These are phyloP conservation scores for Pharus latifolius DNA, from an alignment of 176 grass and related monocot genomes.

Conservation along the genomic window DNA sequence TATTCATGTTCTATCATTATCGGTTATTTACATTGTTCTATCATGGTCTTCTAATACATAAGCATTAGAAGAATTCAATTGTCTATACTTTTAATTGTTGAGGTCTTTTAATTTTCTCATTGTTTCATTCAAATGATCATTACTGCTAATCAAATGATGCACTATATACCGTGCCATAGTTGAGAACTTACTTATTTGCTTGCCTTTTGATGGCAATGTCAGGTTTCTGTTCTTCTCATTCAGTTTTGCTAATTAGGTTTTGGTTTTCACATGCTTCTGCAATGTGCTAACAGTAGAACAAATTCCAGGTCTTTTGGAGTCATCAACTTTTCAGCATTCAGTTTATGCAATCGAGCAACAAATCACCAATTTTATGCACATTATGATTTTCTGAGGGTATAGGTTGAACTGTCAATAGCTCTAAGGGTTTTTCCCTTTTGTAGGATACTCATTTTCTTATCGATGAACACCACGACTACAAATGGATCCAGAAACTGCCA, in stretches of 20 bases:
- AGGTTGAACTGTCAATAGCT: conserved; percentile 29
- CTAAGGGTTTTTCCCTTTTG: conserved; percentile 20
- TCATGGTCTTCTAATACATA: too few relatives aligned
- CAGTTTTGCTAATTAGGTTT: neutral
- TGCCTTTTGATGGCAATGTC: neutral
- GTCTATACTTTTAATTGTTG: too few relatives aligned
- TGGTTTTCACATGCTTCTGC: neutral
- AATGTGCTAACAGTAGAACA: neutral
- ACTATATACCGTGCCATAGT: too few relatives aligned
- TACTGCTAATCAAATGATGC: too few relatives aligned
- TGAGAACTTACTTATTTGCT: neutral
- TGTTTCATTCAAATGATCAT: too few relatives aligned
- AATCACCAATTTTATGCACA: neutral
- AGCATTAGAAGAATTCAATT: too few relatives aligned
- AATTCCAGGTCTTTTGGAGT: neutral
- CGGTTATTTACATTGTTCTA: too few relatives aligned
- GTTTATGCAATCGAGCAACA: neutral
- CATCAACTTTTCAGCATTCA: too few relatives aligned
- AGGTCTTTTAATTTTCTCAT: too few relatives aligned
- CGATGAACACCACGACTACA: conserved; percentile 37
- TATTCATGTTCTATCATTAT: too few relatives aligned
- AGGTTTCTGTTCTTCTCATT: neutral
- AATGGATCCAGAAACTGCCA: conserved; percentile 63
- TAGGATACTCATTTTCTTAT: conserved; percentile 31
- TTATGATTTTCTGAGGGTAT: neutral